Evolutionary conservation across 164 flowering plant species (phyloP).

Genomic region (Vitis labrusca): DNA sequence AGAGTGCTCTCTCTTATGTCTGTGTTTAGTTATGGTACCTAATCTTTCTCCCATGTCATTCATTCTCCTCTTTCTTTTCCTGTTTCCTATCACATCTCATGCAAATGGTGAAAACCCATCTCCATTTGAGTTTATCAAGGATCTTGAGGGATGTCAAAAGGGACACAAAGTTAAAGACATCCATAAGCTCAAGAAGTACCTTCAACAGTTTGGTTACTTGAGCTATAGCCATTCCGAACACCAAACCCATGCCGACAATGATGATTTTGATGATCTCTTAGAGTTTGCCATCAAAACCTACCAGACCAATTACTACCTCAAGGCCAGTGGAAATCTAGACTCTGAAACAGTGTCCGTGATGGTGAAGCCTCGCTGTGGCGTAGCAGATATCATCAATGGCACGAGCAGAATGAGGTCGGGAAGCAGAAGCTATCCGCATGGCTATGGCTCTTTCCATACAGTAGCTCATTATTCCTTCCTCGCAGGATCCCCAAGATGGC

Average conservation of each 20-base stretch:
- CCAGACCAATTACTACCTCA: constrained; percentile 29
- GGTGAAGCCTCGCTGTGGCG: constrained; percentile 38
- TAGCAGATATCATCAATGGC: constrained; percentile 24
- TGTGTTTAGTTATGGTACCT: no score
- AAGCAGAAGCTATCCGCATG: neutral
- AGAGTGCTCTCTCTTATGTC: no score
- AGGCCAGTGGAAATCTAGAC: constrained; percentile 34
- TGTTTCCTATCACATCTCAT: neutral
- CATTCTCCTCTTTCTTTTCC: no score
- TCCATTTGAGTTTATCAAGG: constrained; percentile 17
- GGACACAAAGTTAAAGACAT: constrained; percentile 27
- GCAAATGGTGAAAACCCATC: neutral
- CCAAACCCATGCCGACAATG: neutral
- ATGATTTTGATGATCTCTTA: constrained; percentile 25
- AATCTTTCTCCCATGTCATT: neutral
- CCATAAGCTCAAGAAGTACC: constrained; percentile 23
- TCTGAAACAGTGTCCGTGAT: constrained; percentile 19
- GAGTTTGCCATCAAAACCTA: constrained; percentile 42
- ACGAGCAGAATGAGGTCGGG: neutral
- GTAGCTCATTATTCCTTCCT: constrained; percentile 8
- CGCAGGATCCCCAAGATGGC: constrained; percentile 11
- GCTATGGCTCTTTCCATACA: neutral
- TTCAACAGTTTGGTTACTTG: constrained; percentile 27
- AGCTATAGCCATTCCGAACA: neutral
- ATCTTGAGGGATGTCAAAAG: constrained; percentile 28